Conservation (phyloP, 2,329 filamentous ascomycete genomes). For the Trichoderma atroviride region DNA sequence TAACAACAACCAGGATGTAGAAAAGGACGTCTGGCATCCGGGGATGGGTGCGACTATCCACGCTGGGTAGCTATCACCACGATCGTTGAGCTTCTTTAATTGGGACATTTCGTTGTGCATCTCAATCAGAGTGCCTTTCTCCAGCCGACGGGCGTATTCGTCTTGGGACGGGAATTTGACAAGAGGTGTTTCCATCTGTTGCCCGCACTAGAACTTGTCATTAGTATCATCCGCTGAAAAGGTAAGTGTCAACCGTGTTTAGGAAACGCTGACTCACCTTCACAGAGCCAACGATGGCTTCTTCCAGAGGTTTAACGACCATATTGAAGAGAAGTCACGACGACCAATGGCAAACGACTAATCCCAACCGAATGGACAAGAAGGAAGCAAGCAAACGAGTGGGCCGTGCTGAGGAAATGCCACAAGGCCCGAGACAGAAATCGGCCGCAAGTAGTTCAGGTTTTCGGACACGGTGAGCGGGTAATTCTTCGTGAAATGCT, state of each 20-base stretch:
- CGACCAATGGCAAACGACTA: not conserved
- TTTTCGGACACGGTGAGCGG: not conserved
- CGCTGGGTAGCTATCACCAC: constrained; percentile 29
- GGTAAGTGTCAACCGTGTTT: not conserved
- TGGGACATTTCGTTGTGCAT: constrained; percentile 38
- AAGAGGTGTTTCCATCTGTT: constrained; percentile 21
- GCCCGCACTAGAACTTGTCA: not conserved
- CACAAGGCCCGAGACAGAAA: not conserved
- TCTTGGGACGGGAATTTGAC: constrained; percentile 32
- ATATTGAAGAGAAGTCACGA: not conserved
- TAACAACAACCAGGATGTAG: constrained; percentile 40
- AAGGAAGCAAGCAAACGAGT: not conserved
- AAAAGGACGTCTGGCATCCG: constrained; percentile 36
- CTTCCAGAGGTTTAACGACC: not conserved
- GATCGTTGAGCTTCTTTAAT: constrained; percentile 36
- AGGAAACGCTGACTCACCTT: not conserved
- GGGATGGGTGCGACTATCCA: constrained; percentile 41
- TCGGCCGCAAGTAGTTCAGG: not conserved
- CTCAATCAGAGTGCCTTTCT: constrained; percentile 41
- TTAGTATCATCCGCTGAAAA: not conserved
- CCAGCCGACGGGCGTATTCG: constrained; percentile 36
- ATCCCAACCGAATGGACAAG: not conserved
- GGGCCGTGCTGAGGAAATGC: not conserved
- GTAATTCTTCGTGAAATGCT: not conserved
- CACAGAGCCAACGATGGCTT: not conserved